Percentiles rank a stretch among this genome's conserved stretches.
These are phyloP conservation scores for Phytophthora ohioensis DNA, from an alignment of 352 stramenopile species.

Conservation along the genomic window DNA sequence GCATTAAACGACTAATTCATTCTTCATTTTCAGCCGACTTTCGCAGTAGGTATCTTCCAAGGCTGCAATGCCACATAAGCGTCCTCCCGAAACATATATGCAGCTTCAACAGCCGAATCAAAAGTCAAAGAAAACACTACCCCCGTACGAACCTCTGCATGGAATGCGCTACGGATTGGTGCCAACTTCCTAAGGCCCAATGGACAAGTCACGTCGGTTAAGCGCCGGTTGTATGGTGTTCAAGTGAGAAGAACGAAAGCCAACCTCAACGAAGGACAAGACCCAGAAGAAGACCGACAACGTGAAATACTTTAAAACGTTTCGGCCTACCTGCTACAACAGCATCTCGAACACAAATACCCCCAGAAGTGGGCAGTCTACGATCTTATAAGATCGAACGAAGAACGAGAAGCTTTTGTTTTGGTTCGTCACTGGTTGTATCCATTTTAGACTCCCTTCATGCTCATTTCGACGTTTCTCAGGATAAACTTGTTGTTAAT, in stretches of 20 bases:
- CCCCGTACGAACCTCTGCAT: background rate
- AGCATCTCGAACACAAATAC: background rate
- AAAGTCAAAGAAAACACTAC: background rate
- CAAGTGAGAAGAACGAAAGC: background rate
- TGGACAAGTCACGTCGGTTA: background rate
- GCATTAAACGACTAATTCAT: too few relatives aligned
- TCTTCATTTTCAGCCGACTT: too few relatives aligned
- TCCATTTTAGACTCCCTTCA: background rate
- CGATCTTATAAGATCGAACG: background rate
- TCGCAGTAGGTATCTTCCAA: too few relatives aligned
- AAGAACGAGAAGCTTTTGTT: background rate
- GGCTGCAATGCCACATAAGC: too few relatives aligned
- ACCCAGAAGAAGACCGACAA: background rate
- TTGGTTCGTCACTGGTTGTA: background rate
- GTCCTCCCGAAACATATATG: too few relatives aligned
- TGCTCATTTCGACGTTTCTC: background rate
- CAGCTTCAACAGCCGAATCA: too few relatives aligned
- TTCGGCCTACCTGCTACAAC: background rate
- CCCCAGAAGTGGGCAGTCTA: background rate
- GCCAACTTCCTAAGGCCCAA: background rate
- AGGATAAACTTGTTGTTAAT: background rate
- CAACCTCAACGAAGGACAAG: background rate
- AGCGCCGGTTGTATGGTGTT: background rate
- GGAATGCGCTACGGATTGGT: background rate
- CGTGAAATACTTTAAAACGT: constrained; percentile 3